Evolutionary conservation across 208 protist genomes (phyloP).

Genomic region (Baffinella frigidus): DNA sequence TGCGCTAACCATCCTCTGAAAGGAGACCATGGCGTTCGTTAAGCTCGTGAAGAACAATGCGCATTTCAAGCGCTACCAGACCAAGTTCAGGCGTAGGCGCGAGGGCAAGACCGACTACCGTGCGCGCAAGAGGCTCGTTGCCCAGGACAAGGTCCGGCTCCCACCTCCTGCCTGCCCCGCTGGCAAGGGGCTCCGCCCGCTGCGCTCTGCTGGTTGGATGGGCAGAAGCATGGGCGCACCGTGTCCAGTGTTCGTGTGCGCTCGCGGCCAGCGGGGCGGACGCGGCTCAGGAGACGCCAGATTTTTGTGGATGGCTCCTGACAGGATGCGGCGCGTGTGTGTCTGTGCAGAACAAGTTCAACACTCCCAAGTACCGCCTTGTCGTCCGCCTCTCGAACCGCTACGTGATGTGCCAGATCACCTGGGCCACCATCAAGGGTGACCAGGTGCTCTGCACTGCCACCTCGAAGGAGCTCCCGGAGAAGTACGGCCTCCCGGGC

Average conservation of each 20-base stretch:
- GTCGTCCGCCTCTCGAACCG: conserved; percentile 95
- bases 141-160: conserved; percentile 97
- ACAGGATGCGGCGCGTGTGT: too few relatives aligned
- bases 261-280: too few relatives aligned
- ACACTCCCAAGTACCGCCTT: conserved; percentile 95
- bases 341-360: conserved; percentile 99
- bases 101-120: conserved; percentile 99
- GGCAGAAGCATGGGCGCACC: too few relatives aligned
- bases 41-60: conserved; percentile 82
- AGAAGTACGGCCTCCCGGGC: conserved; percentile 85
- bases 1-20: conserved; percentile 10
- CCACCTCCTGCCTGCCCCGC: too few relatives aligned
- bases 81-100: conserved; percentile 93
- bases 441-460: conserved; percentile 90
- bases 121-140: conserved; percentile 88
- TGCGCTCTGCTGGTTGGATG: too few relatives aligned
- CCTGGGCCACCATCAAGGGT: conserved; percentile 90
- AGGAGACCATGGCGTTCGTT: conserved; percentile 72
- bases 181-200: too few relatives aligned
- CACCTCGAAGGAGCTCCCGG: conserved; percentile 94
- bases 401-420: conserved; percentile 94
- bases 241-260: too few relatives aligned
- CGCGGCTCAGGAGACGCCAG: too few relatives aligned
- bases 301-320: too few relatives aligned
- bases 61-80: conserved; percentile 98